These are phyloP conservation scores for Nidularia pulvinata DNA, from an alignment of 768 basidiomycete species.

Conservation along the genomic window DNA sequence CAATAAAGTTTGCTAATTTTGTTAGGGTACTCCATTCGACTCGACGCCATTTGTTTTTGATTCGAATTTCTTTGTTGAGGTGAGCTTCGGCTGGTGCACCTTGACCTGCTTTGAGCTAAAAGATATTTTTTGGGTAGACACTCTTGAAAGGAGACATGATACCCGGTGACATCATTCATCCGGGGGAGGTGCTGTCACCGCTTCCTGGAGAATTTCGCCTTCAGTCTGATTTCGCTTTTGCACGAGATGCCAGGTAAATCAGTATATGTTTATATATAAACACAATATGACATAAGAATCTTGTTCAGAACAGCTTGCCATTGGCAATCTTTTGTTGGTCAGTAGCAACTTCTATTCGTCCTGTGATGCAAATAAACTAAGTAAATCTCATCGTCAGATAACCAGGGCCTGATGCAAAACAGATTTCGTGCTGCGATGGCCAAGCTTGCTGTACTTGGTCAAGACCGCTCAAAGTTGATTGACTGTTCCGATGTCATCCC, in stretches of 20 bases:
- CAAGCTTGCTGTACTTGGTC: constrained; percentile 27
- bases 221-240: constrained; percentile 21
- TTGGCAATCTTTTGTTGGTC: constrained; percentile 35
- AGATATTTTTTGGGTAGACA: constrained; percentile 9
- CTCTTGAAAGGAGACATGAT: constrained; percentile 19
- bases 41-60: constrained; percentile 25
- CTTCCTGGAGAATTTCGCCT: constrained; percentile 25
- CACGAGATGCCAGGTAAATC: constrained; percentile 16
- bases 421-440: constrained; percentile 26
- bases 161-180: constrained; percentile 19
- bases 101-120: background rate
- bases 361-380: background rate
- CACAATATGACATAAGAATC: background rate
- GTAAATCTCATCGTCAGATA: constrained; percentile 6
- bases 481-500: constrained; percentile 27
- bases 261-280: background rate
- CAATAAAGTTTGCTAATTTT: constrained; percentile 3
- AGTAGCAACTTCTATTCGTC: background rate
- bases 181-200: constrained; percentile 20
- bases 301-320: constrained; percentile 29
- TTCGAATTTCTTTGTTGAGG: constrained; percentile 26
- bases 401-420: constrained; percentile 17
- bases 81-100: background rate
- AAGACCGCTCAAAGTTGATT: constrained; percentile 10
- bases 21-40: constrained; percentile 23